Conservation (phyloP, 2,329 filamentous ascomycete species). For the Rutstroemia sp. region DNA sequence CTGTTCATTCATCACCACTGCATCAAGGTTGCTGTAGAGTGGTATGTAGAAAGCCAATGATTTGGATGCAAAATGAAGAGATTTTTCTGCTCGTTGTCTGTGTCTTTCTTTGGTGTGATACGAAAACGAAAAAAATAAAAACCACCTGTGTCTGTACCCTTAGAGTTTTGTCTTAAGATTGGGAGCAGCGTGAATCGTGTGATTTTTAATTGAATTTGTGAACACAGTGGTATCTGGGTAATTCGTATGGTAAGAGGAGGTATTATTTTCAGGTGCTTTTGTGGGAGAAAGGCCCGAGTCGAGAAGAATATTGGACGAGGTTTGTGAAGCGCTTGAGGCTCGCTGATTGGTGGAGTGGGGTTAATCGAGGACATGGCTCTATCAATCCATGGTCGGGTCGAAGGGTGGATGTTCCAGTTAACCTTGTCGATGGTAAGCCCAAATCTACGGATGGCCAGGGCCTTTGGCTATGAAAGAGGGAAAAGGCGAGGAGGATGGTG, state of each 20-base stretch:
- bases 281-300: conserved; percentile 1
- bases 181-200: not conserved
- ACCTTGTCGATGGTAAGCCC: not conserved
- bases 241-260: not conserved
- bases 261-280: not conserved
- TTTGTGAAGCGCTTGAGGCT: not conserved
- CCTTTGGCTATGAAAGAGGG: not conserved
- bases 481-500: not conserved
- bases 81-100: not conserved
- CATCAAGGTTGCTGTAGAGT: too few relatives aligned
- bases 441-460: not conserved
- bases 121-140: not conserved
- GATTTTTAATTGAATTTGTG: not conserved
- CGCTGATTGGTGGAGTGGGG: not conserved
- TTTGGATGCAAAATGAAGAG: not conserved
- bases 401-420: not conserved
- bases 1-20: not conserved
- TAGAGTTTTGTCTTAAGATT: not conserved
- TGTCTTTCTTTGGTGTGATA: not conserved
- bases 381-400: not conserved
- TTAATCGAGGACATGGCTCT: not conserved
- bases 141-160: too few relatives aligned
- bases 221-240: not conserved
- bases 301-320: not conserved
- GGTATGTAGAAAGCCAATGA: not conserved